Percentiles rank a stretch among this genome's conserved stretches.
phyloP scores from a whole-genome alignment of 768 basidiomycete species.

The Strobilomyces echinocephalus region DNA sequence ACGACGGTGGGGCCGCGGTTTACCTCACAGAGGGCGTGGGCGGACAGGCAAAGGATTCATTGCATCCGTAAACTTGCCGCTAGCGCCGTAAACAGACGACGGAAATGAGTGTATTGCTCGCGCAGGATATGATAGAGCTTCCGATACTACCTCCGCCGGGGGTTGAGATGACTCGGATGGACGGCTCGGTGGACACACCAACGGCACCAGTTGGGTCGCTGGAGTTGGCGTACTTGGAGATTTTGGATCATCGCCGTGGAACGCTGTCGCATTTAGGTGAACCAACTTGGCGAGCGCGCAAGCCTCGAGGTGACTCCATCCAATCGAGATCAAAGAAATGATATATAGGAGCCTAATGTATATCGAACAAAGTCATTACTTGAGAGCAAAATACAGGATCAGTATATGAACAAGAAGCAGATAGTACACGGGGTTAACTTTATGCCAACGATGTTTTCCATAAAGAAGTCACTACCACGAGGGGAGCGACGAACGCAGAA shows the following conservation, averaged over 20 bases:
- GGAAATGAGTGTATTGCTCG: conserved; percentile 19
- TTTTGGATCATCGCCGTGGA: no score
- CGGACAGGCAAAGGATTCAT: conserved; percentile 44
- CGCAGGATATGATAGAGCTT: neutral
- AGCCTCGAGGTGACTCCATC: neutral
- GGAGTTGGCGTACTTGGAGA: no score
- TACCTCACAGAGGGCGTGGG: conserved; percentile 65
- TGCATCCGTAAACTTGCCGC: conserved; percentile 28
- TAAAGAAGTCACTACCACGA: conserved; percentile 10
- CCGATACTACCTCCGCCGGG: neutral
- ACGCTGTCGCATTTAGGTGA: no score
- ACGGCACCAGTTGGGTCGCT: no score
- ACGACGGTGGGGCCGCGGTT: conserved; percentile 45
- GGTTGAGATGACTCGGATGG: no score
- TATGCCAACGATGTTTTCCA: conserved; percentile 11
- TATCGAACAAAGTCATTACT: conserved; percentile 26
- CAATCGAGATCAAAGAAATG: conserved; percentile 4
- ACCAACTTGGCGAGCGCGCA: no score
- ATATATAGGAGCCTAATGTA: conserved; percentile 14
- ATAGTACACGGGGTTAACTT: conserved; percentile 23
- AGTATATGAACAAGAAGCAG: conserved; percentile 24
- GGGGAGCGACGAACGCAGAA: conserved; percentile 2
- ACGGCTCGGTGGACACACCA: no score
- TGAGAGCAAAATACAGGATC: conserved; percentile 23
- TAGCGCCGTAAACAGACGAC: conserved; percentile 13